These are phyloP conservation scores for Acmispon strigosus DNA, from an alignment of 306 rosid species.

Conservation along the genomic window DNA sequence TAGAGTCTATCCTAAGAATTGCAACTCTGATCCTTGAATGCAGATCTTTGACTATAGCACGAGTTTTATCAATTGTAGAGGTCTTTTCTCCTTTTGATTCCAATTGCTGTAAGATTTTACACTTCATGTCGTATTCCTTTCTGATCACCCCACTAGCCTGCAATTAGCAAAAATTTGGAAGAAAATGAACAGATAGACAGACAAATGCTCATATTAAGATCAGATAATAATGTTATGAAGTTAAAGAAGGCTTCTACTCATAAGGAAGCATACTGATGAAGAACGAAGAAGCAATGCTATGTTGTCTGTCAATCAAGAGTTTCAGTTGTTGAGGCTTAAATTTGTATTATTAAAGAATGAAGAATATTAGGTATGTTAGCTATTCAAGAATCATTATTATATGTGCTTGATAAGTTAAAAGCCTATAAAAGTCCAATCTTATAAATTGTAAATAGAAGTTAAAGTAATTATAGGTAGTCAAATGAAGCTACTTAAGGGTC, in stretches of 20 bases:
- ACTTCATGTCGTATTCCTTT: conserved; percentile 73
- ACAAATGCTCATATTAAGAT: background rate
- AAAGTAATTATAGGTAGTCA: too few relatives aligned
- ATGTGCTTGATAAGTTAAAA: too few relatives aligned
- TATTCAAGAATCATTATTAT: too few relatives aligned
- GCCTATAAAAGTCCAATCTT: too few relatives aligned
- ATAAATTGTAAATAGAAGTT: too few relatives aligned
- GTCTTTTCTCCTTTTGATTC: conserved; percentile 61
- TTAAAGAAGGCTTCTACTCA: background rate
- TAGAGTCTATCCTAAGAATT: conserved; percentile 79
- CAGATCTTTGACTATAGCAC: conserved; percentile 83
- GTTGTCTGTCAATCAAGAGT: background rate
- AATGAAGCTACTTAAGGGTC: too few relatives aligned
- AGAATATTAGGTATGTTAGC: too few relatives aligned
- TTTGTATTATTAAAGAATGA: too few relatives aligned
- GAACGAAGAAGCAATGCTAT: background rate
- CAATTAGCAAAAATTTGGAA: background rate
- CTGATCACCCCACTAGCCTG: conserved; percentile 86
- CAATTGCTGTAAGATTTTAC: conserved; percentile 59
- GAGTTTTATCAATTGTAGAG: conserved; percentile 60
- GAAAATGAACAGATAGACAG: background rate
- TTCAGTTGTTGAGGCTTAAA: background rate
- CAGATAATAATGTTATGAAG: background rate
- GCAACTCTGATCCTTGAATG: conserved; percentile 87
- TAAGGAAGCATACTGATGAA: background rate